phyloP scores from a whole-genome alignment of 139 green algal genomes.

The Tetraselmis striata region DNA sequence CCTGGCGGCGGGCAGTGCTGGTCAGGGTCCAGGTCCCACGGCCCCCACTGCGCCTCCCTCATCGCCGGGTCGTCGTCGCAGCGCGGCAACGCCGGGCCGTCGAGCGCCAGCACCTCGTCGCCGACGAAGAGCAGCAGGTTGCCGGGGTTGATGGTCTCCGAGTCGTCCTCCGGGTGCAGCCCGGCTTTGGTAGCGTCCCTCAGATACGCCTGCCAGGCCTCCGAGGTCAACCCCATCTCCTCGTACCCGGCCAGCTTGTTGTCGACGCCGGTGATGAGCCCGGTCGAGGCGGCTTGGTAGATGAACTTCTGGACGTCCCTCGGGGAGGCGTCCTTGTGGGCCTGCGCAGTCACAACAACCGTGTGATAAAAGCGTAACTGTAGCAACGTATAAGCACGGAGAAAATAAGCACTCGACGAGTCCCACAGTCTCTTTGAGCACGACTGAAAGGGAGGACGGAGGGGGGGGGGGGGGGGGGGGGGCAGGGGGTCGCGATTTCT shows the following conservation, averaged over 20 bases:
- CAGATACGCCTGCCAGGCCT: neutral
- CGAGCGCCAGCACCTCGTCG: neutral
- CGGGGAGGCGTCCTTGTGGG: neutral
- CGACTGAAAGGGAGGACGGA: too few relatives aligned
- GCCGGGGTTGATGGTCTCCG: neutral
- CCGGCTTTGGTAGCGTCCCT: neutral
- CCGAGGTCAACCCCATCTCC: neutral
- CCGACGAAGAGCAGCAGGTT: neutral
- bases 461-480: too few relatives aligned
- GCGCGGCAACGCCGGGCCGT: neutral
- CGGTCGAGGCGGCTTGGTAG: neutral
- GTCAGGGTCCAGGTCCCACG: neutral
- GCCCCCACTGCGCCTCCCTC: neutral
- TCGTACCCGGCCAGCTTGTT: neutral
- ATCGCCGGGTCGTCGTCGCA: neutral
- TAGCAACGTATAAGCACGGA: too few relatives aligned
- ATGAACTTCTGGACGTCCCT: neutral
- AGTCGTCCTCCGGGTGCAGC: neutral
- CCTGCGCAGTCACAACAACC: too few relatives aligned
- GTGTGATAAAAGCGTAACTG: too few relatives aligned
- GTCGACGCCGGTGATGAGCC: neutral
- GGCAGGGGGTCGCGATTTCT: too few relatives aligned
- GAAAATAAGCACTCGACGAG: too few relatives aligned
- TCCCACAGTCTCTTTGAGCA: too few relatives aligned
- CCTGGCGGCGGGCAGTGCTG: neutral